Evolutionary conservation across 805 yeast genomes (phyloP).

Genomic region (Kazachstania bromeliacearum): DNA sequence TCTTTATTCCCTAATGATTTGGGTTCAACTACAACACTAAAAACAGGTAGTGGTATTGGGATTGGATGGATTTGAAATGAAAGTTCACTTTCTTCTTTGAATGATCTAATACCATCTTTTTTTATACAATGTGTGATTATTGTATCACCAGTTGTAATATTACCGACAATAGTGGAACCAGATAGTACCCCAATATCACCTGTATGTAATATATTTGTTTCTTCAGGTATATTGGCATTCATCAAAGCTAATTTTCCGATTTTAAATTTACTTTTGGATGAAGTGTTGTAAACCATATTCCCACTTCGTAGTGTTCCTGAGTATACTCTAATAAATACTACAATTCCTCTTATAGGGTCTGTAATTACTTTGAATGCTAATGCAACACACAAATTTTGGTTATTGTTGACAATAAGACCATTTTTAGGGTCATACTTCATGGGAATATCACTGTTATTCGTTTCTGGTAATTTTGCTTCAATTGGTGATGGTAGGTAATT

Average conservation of each 20-base stretch:
- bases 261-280: slow-evolving; percentile 57
- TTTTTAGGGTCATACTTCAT: slow-evolving; percentile 32
- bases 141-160: slow-evolving; percentile 85
- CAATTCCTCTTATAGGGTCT: slow-evolving; percentile 71
- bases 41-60: slow-evolving; percentile 83
- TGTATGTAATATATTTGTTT: slow-evolving; percentile 48
- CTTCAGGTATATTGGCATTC: slow-evolving; percentile 83
- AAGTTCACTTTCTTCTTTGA: slow-evolving; percentile 31
- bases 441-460: slow-evolving; percentile 23
- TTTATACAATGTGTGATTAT: slow-evolving; percentile 52
- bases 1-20: slow-evolving; percentile 70
- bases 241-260: slow-evolving; percentile 64
- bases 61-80: slow-evolving; percentile 61
- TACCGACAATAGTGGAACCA: slow-evolving; percentile 36
- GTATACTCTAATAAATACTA: slow-evolving; percentile 83
- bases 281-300: slow-evolving; percentile 53
- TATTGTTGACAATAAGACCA: slow-evolving; percentile 47
- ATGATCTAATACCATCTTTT: slow-evolving; percentile 39
- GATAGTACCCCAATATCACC: slow-evolving; percentile 82
- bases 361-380: slow-evolving; percentile 87
- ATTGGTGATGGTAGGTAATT: slow-evolving; percentile 76
- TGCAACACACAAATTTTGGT: slow-evolving; percentile 59
- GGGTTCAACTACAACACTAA: slow-evolving; percentile 79
- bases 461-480: slow-evolving; percentile 51
- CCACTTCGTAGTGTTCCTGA: slow-evolving; percentile 65